Evolutionary conservation across 768 basidiomycete genomes (phyloP), one percentile per base, ranked within the genome.

Genomic region (Xerocomellus amylosporus): DNA sequence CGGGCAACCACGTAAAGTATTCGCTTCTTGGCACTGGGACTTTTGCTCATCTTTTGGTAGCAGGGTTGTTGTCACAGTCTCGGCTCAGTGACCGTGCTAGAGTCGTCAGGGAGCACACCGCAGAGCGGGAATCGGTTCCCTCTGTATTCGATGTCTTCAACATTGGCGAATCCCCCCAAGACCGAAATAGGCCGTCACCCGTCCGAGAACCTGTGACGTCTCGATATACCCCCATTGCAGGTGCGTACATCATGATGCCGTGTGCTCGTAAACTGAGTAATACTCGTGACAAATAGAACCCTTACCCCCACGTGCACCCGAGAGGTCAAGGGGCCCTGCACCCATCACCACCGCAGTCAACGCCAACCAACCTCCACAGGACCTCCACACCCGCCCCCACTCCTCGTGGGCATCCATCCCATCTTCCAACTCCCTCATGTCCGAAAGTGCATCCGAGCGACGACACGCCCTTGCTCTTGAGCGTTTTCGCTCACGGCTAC

Each of bases 401-500:
- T 46, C 65, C 28, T 64, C 72, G 3, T 64, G 73, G 53, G 33
- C 72, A 15, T 67, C 72, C 31, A 57, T 70, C 17, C 69, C 71
- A 7, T 65, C 70, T 9, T 70, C 74, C 22, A 79, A 72, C 34
- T 75, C 74, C 0, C 73, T 76, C 41, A 72, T 77, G 38, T 71
- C 73, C 2, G 79, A 81, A 59, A 79, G 69, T 54, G 74, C 75
- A 2, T 71, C 71, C 12, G 79, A 79, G 49, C 69, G 73, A 43
- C 71, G 76, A 28, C 67, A 75, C 17, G 64, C 71, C 19, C 67
- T 64, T 8, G 76, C 77, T 19, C 65, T 74, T 31, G 68, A 71
- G 7, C 73, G 74, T 15, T 51, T 76, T 42, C 67, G 71, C 15
- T 56, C 70, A 3, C 59, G 56, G 2, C 19, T 46, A 7, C 53